These are phyloP conservation scores for Lenwebbia sp. DNA, from an alignment of 345 rosid genomes.

Conservation along the genomic window DNA sequence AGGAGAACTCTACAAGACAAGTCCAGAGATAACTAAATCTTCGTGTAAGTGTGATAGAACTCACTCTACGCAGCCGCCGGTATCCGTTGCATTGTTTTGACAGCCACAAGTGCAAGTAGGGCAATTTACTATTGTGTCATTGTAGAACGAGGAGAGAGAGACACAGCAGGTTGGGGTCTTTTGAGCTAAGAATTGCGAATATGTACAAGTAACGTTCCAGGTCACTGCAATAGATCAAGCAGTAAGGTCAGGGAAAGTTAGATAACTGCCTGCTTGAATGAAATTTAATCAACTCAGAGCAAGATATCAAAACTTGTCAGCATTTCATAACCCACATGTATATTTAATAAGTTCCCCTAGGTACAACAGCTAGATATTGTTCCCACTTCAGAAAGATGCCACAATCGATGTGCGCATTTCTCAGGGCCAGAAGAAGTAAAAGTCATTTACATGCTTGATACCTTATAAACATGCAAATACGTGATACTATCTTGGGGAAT, in stretches of 20 bases:
- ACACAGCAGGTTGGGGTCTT: slow-evolving; percentile 40
- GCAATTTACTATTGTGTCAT: slow-evolving; percentile 28
- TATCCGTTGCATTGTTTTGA: slow-evolving; percentile 11
- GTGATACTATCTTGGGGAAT: background rate
- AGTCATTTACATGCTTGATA: background rate
- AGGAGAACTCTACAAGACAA: background rate
- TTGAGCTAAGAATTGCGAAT: slow-evolving; percentile 32
- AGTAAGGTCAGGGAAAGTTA: background rate
- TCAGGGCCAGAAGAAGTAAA: background rate
- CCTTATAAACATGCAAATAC: background rate
- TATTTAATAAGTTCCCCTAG: background rate
- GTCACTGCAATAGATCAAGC: slow-evolving; percentile 27
- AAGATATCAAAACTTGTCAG: background rate
- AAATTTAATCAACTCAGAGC: background rate
- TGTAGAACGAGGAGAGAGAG: slow-evolving; percentile 45
- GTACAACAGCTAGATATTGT: background rate
- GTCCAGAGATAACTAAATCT: background rate
- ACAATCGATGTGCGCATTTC: background rate
- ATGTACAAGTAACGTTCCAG: slow-evolving; percentile 43
- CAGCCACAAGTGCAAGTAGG: slow-evolving; percentile 38
- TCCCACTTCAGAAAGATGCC: background rate
- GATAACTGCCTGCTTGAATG: background rate
- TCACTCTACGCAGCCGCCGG: slow-evolving; percentile 19
- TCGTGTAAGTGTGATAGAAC: background rate
- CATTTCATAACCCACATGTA: background rate